Conservation (phyloP, 1,139 yeast genomes). For the Suhomyces coccinellae region DNA sequence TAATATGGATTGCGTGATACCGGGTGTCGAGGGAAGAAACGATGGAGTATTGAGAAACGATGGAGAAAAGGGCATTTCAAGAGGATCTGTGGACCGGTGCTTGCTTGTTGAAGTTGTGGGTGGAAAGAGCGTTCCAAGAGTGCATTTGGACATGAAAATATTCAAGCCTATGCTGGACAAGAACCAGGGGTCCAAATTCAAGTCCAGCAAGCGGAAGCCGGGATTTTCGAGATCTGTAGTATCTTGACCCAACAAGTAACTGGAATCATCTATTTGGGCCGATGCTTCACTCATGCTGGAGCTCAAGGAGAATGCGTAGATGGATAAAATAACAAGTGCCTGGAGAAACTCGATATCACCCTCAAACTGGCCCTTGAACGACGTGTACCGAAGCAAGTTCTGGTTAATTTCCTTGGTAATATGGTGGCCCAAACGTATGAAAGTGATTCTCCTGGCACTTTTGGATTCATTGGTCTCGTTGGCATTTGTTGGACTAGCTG, state of each 20-base stretch:
- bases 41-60: slow-evolving; percentile 2
- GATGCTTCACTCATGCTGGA: slow-evolving; percentile 27
- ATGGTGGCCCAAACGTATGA: slow-evolving; percentile 30
- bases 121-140: slow-evolving; percentile 31
- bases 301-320: slow-evolving; percentile 62
- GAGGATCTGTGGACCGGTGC: not conserved
- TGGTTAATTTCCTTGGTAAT: slow-evolving; percentile 45
- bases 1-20: slow-evolving; percentile 24
- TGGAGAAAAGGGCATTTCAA: not conserved
- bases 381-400: slow-evolving; percentile 35
- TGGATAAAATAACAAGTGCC: slow-evolving; percentile 59
- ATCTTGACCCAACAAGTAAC: no score
- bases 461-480: slow-evolving; percentile 22
- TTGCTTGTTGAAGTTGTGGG: not conserved
- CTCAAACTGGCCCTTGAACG: slow-evolving; percentile 19
- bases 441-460: slow-evolving; percentile 20
- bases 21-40: slow-evolving; percentile 1
- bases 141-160: slow-evolving; percentile 51
- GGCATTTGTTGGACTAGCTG: slow-evolving; percentile 23
- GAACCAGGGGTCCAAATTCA: slow-evolving; percentile 60
- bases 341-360: slow-evolving; percentile 63
- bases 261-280: not conserved
- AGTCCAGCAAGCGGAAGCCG: slow-evolving; percentile 13
- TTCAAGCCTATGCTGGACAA: slow-evolving; percentile 59
- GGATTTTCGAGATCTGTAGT: slow-evolving; percentile 1